Evolutionary conservation across 192 early-diverging fungal genomes (phyloP), one percentile per base, ranked within the genome.

Genomic region (Rhizoclosmatium globosum): DNA sequence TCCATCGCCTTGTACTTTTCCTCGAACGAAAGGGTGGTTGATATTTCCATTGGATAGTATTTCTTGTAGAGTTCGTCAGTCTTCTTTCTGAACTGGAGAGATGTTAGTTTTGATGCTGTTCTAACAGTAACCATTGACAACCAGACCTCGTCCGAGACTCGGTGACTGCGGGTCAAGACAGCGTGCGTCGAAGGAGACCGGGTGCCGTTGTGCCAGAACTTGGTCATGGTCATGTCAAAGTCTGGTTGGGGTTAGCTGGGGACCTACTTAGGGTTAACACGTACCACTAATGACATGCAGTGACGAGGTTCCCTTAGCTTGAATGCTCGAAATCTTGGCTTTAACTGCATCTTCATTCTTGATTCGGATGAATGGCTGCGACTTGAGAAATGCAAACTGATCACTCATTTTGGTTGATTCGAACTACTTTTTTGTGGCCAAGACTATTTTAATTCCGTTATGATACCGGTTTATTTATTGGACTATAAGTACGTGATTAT

Each of bases 1-100:
- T 87, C 79, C 92, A 94, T 94, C 15, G 87, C 84, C 23, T 84
- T 83, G 17, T 86, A 78, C 81, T 93, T 94, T 61, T 91, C 87
- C 44, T 91, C 85, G 47, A 73, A 62, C 53, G 87, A 76, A 47
- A 92, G 57, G 0, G 48, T 71, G n/a, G 81, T 80, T 19, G 82
- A 76, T n/a, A 94, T 88, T 77, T 94, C 93, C 59, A 94, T 91
- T 3, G 93, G 92, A 77, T 92, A 93, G 79, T 91, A 94, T n/a
- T 88, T 87, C 41, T 89, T 80, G 73, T 85, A 89, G 7, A 93
- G 77, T 13, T 48, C 80, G 2, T 88, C 72, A 2, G 84, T 80
- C 69, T 85, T 77, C 15, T 38, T 69, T 41, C 84, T 87, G 77
- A 86, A 91, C 88, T 91, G 41, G 3, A 31, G 31, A 31, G 31